These are phyloP conservation scores for Tillandsia leiboldiana DNA, from an alignment of 176 grass and related monocot genomes.

Conservation along the genomic window DNA sequence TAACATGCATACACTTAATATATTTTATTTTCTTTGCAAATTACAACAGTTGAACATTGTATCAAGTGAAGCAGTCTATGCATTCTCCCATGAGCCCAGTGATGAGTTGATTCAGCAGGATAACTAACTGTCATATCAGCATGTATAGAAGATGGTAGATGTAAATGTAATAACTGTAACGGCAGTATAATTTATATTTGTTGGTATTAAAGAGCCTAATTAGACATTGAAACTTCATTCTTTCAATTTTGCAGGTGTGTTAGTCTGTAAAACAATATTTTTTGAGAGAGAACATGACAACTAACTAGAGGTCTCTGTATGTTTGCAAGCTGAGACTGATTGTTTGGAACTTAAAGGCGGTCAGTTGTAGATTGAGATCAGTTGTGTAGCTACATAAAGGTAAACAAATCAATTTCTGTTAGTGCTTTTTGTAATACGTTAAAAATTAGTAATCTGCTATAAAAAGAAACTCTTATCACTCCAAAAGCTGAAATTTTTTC, in stretches of 20 bases:
- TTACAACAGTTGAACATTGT: conserved; percentile 1
- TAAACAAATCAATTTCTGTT: not conserved
- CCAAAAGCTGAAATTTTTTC: not conserved
- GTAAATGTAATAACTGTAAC: conserved; percentile 13
- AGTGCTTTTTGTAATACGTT: not conserved
- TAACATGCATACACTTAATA: not conserved
- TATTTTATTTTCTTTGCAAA: not conserved
- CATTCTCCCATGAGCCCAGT: conserved; percentile 5
- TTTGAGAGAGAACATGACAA: not conserved
- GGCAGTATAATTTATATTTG: not conserved
- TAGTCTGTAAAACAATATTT: not conserved
- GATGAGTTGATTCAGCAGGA: conserved; percentile 3
- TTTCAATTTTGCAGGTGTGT: not conserved
- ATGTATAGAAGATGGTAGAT: conserved; percentile 8
- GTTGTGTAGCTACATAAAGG: not conserved
- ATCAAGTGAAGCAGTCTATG: conserved; percentile 6
- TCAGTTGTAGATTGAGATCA: not conserved
- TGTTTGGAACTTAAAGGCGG: not conserved
- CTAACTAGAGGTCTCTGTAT: not conserved
- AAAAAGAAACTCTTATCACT: not conserved
- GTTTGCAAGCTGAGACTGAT: not conserved
- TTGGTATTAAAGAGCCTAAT: not conserved
- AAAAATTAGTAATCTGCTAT: too few species aligned
- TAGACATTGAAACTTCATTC: not conserved
- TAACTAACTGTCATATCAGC: not conserved